Base-by-base conservation (phyloP, 1,284 basidiomycete genomes). In the Trichosporon sp. region DNA sequence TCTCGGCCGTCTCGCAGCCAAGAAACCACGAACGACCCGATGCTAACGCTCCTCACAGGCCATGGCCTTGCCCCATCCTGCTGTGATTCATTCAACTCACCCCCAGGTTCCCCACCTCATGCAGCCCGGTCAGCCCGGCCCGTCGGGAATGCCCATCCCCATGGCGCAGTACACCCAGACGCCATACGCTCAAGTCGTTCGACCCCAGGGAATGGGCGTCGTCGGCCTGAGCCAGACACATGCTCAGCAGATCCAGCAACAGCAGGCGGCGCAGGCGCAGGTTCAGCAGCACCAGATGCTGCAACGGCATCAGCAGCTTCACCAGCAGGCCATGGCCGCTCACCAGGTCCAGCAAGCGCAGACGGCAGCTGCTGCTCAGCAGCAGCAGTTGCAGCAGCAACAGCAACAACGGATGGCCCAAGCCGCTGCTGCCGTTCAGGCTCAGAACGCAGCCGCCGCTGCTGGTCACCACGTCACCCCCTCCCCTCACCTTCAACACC, bases 41-140 rank as follows among this genome's bases (percentile, higher is more conserved):
- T 54, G 49, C 49, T 54, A 16, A 54, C 49, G 16, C 54, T 25
- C 59, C 29, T 52, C 34, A 13, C 65, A 73, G 73, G 73, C 73
- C 71, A 78, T 78, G 77, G 77, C 77, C 66, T 70, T 77, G 69
- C 76, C 77, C 71, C 77, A 77, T 70, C 76, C 76, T 46, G 73
- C 71, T 59, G 56, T 64, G 27, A 62, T 69, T 36, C 68, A 69
- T 69, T 63, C 61, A 63, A 33, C 71, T 33, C 64, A 69, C 49
- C 66, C 63, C 27, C 68, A 63, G 31, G 49, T 27, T 33, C 68
- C 70, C 37, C 66, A 69, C 56, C 67, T 71, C 61, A 72, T 72
- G 71, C 69, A 71, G 60, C 67, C 67, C 34, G 64, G 69, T 58
- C 69, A 69, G 37, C 69, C 71, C 58, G 71, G 69, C 65, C 65